phyloP scores from a whole-genome alignment of 208 protist species.

The Leishmania arabica region DNA sequence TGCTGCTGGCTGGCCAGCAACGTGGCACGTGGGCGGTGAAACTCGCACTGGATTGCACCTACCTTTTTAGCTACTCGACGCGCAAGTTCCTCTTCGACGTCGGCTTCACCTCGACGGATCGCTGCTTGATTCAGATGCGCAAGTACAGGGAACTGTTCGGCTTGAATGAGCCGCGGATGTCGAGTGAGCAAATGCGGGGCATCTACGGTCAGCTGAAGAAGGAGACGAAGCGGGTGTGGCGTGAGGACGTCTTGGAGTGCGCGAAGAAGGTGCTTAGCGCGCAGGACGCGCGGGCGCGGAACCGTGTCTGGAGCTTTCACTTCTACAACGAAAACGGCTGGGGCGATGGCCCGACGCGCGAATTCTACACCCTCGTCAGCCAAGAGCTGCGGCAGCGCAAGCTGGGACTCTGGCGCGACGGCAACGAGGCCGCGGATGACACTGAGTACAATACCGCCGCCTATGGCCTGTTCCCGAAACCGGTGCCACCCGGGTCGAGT shows the following conservation, averaged over 20 bases:
- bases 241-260: constrained; percentile 63
- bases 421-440: constrained; percentile 43
- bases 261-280: constrained; percentile 59
- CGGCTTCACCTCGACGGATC: constrained; percentile 49
- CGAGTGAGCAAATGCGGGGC: constrained; percentile 23
- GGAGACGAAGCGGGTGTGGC: constrained; percentile 57
- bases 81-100: constrained; percentile 85
- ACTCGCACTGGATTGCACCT: constrained; percentile 79
- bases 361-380: constrained; percentile 91
- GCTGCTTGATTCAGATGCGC: constrained; percentile 29
- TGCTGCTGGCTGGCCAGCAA: constrained; percentile 77
- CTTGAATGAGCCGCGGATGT: constrained; percentile 15
- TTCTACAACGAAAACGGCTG: constrained; percentile 91
- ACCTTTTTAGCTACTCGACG: constrained; percentile 75
- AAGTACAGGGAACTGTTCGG: constrained; percentile 34
- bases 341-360: constrained; percentile 85
- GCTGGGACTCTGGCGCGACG: constrained; percentile 62
- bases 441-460: constrained; percentile 46
- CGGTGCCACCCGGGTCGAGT: constrained; percentile 24
- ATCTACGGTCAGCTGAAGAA: constrained; percentile 29
- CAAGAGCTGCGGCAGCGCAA: constrained; percentile 58
- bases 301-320: constrained; percentile 81
- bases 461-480: constrained; percentile 68
- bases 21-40: constrained; percentile 77
- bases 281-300: constrained; percentile 36